These are phyloP conservation scores for Leccinum truebloodii DNA, from an alignment of 768 basidiomycete genomes.

Conservation along the genomic window DNA sequence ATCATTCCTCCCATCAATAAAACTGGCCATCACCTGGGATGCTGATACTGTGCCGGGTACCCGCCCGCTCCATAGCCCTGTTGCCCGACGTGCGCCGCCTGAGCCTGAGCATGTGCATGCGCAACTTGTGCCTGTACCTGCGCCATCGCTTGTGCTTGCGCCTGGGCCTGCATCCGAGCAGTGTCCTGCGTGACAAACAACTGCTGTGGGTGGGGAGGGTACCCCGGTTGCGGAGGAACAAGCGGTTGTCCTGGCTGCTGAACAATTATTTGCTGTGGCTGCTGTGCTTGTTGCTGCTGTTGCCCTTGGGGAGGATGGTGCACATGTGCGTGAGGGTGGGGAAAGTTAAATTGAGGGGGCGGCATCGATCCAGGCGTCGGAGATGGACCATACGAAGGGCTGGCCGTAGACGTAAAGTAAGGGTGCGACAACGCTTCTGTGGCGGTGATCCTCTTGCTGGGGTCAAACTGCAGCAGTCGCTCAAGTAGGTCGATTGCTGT, in stretches of 20 bases:
- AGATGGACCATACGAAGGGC: constrained; percentile 34
- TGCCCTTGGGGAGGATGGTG: constrained; percentile 50
- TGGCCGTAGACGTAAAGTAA: constrained; percentile 70
- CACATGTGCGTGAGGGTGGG: constrained; percentile 56
- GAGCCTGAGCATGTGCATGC: constrained; percentile 43
- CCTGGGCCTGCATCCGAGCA: constrained; percentile 43
- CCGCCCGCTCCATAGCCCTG: constrained; percentile 31
- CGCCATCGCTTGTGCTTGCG: constrained; percentile 41
- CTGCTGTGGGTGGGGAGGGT: constrained; percentile 35
- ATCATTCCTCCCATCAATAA: background rate
- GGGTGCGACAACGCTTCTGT: constrained; percentile 90
- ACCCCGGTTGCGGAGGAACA: constrained; percentile 35
- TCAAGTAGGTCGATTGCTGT: constrained; percentile 91
- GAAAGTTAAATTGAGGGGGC: constrained; percentile 68
- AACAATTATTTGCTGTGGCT: constrained; percentile 38
- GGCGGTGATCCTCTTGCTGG: constrained; percentile 86
- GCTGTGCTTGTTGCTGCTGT: constrained; percentile 49
- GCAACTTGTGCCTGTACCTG: constrained; percentile 42
- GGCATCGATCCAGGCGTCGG: constrained; percentile 57
- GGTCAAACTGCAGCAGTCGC: constrained; percentile 94
- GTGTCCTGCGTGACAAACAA: constrained; percentile 35
- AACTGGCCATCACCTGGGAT: constrained; percentile 25
- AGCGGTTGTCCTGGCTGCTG: constrained; percentile 42
- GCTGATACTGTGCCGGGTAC: constrained; percentile 35
- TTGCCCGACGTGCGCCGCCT: constrained; percentile 31